Conservation (phyloP, 371 early-diverging fungal species). For the Circinella minor region DNA sequence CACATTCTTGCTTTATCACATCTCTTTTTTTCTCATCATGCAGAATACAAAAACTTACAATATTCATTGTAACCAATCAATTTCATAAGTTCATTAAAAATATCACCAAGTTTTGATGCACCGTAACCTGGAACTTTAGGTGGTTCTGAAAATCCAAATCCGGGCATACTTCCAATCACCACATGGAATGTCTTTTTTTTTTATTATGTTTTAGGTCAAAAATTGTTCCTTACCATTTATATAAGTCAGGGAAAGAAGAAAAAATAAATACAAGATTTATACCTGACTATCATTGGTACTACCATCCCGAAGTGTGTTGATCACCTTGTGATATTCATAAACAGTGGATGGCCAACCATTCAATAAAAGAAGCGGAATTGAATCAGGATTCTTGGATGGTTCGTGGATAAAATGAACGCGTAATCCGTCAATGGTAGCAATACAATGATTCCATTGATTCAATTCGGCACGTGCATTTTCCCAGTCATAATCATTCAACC, state of each 20-base stretch:
- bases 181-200: conserved; percentile 56
- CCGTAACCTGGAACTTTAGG: conserved; percentile 49
- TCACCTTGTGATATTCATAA: conserved; percentile 67
- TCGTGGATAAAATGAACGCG: conserved; percentile 66
- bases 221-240: background rate
- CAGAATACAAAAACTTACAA: conserved; percentile 11
- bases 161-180: conserved; percentile 66
- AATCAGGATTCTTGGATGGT: conserved; percentile 45
- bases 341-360: conserved; percentile 75
- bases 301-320: conserved; percentile 46
- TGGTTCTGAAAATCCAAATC: conserved; percentile 64
- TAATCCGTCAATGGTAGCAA: conserved; percentile 49
- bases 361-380: conserved; percentile 65
- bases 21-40: too few relatives aligned
- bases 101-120: conserved; percentile 38
- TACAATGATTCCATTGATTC: conserved; percentile 57
- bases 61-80: conserved; percentile 61
- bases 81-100: conserved; percentile 56
- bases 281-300: conserved; percentile 25
- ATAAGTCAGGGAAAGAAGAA: background rate
- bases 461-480: conserved; percentile 40
- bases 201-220: background rate
- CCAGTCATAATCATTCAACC: conserved; percentile 54
- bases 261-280: background rate
- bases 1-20: too few relatives aligned